Evolutionary conservation across 306 rosid species (phyloP).

Genomic region (Trifolium dubium): DNA sequence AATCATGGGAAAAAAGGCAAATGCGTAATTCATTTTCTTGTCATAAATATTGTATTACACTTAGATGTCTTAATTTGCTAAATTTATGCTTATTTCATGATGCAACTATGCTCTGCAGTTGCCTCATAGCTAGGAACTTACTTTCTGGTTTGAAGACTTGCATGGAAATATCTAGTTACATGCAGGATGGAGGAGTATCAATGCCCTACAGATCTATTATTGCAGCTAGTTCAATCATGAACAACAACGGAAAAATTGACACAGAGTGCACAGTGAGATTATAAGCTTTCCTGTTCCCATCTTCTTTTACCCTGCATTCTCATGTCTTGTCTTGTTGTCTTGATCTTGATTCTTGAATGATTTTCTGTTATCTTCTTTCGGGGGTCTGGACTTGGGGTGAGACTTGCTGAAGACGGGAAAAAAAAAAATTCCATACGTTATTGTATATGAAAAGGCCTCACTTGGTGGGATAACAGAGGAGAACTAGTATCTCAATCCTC

Average conservation of each 20-base stretch:
- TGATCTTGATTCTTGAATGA: conserved; percentile 9
- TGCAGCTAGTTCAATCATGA: conserved; percentile 60
- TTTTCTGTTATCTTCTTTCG: conserved; percentile 18
- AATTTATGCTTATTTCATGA: conserved; percentile 35
- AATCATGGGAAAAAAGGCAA: conserved; percentile 21
- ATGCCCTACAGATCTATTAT: conserved; percentile 50
- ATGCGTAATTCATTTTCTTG: conserved; percentile 14
- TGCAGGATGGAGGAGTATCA: conserved; percentile 75
- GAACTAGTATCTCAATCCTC: conserved; percentile 20
- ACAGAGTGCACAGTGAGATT: conserved; percentile 62
- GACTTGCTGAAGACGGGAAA: conserved; percentile 20
- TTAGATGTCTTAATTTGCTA: conserved; percentile 28
- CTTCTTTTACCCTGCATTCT: conserved; percentile 13
- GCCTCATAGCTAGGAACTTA: conserved; percentile 96
- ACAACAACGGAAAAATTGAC: conserved; percentile 64
- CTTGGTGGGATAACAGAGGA: conserved; percentile 2
- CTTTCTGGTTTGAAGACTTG: conserved; percentile 96
- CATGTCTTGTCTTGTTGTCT: conserved; percentile 28
- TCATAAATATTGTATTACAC: conserved; percentile 22
- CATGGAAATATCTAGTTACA: conserved; percentile 76
- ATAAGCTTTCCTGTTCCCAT: conserved; percentile 3
- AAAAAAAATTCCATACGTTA: neutral
- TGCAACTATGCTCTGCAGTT: conserved; percentile 63
- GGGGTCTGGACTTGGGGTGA: conserved; percentile 15
- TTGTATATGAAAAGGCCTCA: conserved; percentile 13